Evolutionary conservation across 306 rosid species (phyloP), one percentile per base, ranked within the genome.

Genomic region (Macrotyloma uniflorum): DNA sequence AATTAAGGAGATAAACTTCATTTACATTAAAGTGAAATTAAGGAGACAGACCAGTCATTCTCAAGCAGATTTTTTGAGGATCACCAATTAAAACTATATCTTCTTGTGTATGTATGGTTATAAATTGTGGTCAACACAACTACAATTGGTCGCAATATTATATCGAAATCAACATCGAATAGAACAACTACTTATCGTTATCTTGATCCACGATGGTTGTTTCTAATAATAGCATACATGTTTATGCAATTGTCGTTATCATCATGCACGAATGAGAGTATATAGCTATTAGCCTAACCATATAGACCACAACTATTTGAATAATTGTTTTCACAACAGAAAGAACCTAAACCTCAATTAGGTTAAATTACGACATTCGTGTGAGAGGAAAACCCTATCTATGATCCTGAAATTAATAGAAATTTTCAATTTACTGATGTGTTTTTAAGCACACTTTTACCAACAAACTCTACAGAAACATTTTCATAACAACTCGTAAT

Each of bases 261-360:
- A 66, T 65, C 35, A 14, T 83, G 79, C 86, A 83, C 78, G 80
- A 66, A 45, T 66, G 78, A n/a, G 11, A 58, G 74, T 38, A 69
- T 22, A 35, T 19, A 72, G 42, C 64, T 68, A 57, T 49, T 70
- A 42, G 76, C 59, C 30, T 59, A 46, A 13, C 43, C 10, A 47
- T 9, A 13, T 61, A 13, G 61, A 70, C 50, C 70, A 45, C 33
- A 32, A 26, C 20, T 35, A 68, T 70, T 69, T 15, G 24, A 68
- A 69, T 58, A 20, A 43, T 70, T 79, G 43, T 70, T 69, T 46
- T 32, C 71, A 58, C 64, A 47, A 70, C 70, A 58, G 38, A 68
- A 79, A 19, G 22, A 58, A 42, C 49, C 71, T 33, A 43, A 13
- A 20, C 26, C 50, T 53, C 10, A 24, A 67, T 15, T 15, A 9